Conservation (phyloP, 1,139 yeast genomes). For the Geotrichum aggregatum region DNA sequence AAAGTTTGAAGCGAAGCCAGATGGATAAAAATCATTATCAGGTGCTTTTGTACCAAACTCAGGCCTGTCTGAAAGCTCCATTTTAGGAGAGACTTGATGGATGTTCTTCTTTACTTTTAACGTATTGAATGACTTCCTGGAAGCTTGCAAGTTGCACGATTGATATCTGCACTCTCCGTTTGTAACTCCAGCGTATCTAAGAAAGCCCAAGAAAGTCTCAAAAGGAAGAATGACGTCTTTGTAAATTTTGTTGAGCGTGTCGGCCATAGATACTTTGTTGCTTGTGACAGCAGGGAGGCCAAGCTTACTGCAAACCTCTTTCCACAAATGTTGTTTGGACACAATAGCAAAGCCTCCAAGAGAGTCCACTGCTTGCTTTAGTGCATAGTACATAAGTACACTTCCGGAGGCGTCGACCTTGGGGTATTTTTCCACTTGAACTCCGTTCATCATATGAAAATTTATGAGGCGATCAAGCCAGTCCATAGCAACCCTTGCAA, state of each 20-base stretch:
- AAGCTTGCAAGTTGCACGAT: slow-evolving; percentile 11
- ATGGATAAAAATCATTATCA: neutral
- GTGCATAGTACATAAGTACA: slow-evolving; percentile 29
- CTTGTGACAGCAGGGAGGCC: slow-evolving; percentile 1
- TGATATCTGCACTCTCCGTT: slow-evolving; percentile 16
- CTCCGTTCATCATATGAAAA: slow-evolving; percentile 34
- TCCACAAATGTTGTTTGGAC: slow-evolving; percentile 30
- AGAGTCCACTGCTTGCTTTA: slow-evolving; percentile 32
- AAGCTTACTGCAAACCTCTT: slow-evolving; percentile 24
- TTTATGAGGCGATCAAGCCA: slow-evolving; percentile 38
- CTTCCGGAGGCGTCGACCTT: slow-evolving; percentile 27
- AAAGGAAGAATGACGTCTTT: slow-evolving; percentile 32
- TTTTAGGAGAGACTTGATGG: slow-evolving; percentile 8
- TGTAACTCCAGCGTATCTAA: slow-evolving; percentile 14
- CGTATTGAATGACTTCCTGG: slow-evolving; percentile 3
- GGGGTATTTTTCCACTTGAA: slow-evolving; percentile 33
- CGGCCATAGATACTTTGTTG: neutral
- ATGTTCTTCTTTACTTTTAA: neutral
- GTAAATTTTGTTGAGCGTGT: slow-evolving; percentile 4
- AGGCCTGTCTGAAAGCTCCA: neutral
- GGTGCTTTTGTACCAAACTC: neutral
- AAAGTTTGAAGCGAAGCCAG: neutral
- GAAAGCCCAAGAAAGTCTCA: slow-evolving; percentile 30
- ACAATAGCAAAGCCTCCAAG: slow-evolving; percentile 34
- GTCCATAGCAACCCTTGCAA: slow-evolving; percentile 38